These are phyloP conservation scores for Cladophialophora psammophila DNA, from an alignment of 2,329 filamentous ascomycete species.

Conservation along the genomic window DNA sequence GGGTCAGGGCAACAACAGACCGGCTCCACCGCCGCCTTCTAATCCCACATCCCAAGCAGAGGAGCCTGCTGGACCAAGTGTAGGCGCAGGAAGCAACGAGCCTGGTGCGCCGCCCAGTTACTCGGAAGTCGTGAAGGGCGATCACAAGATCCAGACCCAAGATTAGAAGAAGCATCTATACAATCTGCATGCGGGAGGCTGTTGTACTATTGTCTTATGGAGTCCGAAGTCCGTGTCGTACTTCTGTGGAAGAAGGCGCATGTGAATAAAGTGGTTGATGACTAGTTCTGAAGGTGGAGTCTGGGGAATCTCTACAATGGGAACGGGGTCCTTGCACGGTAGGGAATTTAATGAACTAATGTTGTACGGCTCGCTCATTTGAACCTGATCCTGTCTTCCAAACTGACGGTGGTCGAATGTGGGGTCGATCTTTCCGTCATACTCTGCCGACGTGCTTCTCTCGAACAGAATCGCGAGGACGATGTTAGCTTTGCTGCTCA, in stretches of 20 bases:
- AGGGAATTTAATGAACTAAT: not conserved
- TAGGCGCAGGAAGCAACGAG: constrained; percentile 52
- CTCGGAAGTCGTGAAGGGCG: constrained; percentile 85
- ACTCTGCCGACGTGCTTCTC: not conserved
- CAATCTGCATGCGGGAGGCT: not conserved
- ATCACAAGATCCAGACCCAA: constrained; percentile 84
- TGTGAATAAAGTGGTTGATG: not conserved
- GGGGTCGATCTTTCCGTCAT: not conserved
- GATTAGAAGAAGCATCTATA: constrained; percentile 51
- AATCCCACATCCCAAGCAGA: not conserved
- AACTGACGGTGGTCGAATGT: not conserved
- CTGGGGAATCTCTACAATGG: not conserved
- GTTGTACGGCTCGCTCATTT: not conserved
- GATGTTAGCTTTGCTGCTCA: not conserved
- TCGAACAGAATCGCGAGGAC: not conserved
- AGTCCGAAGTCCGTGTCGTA: not conserved
- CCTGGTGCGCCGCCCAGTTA: constrained; percentile 77
- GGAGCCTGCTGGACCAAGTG: constrained; percentile 46
- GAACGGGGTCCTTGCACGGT: not conserved
- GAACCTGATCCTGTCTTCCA: not conserved
- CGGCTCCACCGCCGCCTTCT: constrained; percentile 35
- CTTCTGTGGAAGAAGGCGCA: not conserved
- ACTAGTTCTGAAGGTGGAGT: not conserved
- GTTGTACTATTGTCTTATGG: not conserved
- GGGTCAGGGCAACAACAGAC: constrained; percentile 44